Percentiles rank a stretch among this genome's conserved stretches.
Evolutionary conservation across 805 yeast species (phyloP).

Genomic region (Ogataea pilisensis): DNA sequence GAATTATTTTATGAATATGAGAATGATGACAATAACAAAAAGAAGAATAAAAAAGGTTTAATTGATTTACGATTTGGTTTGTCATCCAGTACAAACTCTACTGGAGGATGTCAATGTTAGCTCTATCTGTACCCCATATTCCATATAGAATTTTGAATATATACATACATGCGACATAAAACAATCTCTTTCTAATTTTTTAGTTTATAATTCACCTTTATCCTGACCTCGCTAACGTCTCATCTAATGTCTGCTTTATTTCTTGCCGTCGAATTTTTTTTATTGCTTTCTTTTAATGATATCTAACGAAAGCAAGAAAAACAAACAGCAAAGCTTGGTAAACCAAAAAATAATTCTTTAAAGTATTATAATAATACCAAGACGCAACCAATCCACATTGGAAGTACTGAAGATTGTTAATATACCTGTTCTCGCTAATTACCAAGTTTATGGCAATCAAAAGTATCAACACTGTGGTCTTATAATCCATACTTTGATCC

Average conservation of each 20-base stretch:
- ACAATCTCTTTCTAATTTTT: not conserved
- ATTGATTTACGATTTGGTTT: constrained; percentile 23
- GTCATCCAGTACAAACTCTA: constrained; percentile 1
- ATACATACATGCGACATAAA: too few relatives aligned
- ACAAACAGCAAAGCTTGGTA: constrained; percentile 4
- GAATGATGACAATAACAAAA: constrained; percentile 9
- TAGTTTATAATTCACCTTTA: not conserved
- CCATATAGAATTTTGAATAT: too few relatives aligned
- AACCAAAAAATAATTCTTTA: not conserved
- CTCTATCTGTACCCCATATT: too few relatives aligned
- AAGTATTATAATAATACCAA: not conserved
- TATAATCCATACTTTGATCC: not conserved
- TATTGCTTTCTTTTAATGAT: not conserved
- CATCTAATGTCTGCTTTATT: too few relatives aligned
- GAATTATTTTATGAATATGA: constrained; percentile 23
- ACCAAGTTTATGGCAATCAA: constrained; percentile 2
- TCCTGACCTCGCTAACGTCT: too few relatives aligned
- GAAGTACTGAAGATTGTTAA: constrained; percentile 6
- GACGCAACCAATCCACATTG: constrained; percentile 6
- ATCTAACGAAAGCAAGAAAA: not conserved
- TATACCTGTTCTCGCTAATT: not conserved
- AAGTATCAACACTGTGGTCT: not conserved
- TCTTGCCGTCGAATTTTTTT: too few relatives aligned
- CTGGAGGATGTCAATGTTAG: constrained; percentile 21
- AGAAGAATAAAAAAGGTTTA: constrained; percentile 15